A percentile compares a stretch with the other conserved stretches of the same genome.
Evolutionary conservation across 1,139 yeast genomes (phyloP).

Genomic region (Scheffersomyces parashehatae): DNA sequence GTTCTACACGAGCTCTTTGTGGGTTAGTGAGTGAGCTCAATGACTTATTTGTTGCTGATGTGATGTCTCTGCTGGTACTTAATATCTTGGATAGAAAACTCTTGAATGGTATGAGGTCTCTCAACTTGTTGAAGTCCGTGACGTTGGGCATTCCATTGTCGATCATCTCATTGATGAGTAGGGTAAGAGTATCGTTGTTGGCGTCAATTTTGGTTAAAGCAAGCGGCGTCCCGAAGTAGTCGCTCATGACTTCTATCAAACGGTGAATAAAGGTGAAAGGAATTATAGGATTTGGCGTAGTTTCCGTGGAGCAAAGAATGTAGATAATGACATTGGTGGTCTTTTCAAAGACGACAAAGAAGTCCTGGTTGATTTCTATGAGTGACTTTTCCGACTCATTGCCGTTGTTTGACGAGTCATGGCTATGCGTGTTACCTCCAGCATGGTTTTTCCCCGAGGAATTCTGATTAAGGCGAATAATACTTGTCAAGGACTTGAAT

Average conservation of each 20-base stretch:
- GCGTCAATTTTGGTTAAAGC: conserved; percentile 59
- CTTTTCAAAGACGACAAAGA: conserved; percentile 25
- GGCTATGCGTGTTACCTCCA: not conserved
- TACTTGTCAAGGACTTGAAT: conserved; percentile 40
- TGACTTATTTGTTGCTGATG: conserved; percentile 16
- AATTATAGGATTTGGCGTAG: conserved; percentile 43
- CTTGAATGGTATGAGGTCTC: conserved; percentile 69
- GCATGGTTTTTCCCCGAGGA: conserved; percentile 1
- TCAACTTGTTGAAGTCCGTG: conserved; percentile 70
- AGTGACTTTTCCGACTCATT: conserved; percentile 15
- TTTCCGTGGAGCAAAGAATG: conserved; percentile 23
- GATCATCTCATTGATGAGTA: conserved; percentile 63
- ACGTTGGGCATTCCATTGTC: conserved; percentile 75
- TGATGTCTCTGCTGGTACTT: conserved; percentile 32
- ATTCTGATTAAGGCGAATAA: conserved; percentile 9
- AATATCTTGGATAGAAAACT: conserved; percentile 40
- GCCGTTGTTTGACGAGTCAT: conserved; percentile 1
- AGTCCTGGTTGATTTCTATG: conserved; percentile 31
- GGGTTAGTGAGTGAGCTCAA: conserved; percentile 6
- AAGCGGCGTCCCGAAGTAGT: conserved; percentile 61
- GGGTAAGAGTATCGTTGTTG: conserved; percentile 64
- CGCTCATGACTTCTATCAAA: conserved; percentile 52
- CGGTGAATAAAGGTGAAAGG: conserved; percentile 58
- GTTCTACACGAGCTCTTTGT: conserved; percentile 2
- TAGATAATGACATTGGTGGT: conserved; percentile 27